These are phyloP conservation scores for Capsicum pubescens DNA, from an alignment of 257 asterid genomes.

Conservation along the genomic window DNA sequence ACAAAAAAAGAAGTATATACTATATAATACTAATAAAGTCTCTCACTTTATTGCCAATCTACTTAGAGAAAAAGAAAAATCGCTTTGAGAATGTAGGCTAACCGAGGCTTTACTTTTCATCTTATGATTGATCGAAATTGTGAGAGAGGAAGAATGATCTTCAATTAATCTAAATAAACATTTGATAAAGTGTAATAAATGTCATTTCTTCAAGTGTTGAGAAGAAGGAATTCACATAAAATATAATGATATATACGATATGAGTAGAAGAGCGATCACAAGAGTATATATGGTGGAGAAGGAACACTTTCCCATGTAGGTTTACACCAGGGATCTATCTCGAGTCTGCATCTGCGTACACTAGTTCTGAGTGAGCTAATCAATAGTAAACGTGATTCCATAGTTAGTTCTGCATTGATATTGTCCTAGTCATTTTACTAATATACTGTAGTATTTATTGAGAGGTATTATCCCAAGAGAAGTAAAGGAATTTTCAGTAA, in stretches of 20 bases:
- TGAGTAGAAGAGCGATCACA: not conserved
- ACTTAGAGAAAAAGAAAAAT: no score
- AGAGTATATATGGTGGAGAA: not conserved
- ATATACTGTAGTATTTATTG: not conserved
- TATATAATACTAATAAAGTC: no score
- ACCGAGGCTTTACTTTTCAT: not conserved
- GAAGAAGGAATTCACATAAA: constrained; percentile 23
- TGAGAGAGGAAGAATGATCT: not conserved
- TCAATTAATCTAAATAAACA: not conserved
- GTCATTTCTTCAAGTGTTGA: not conserved
- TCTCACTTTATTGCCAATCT: no score
- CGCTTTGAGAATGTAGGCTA: not conserved
- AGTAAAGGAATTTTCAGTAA: not conserved
- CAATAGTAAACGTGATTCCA: constrained; percentile 3
- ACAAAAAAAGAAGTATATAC: no score
- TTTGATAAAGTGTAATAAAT: not conserved
- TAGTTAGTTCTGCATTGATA: not conserved
- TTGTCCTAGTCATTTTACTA: not conserved
- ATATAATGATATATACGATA: not conserved
- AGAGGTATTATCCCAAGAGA: not conserved
- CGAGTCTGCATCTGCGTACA: not conserved
- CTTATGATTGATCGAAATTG: not conserved
- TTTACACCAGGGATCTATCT: not conserved
- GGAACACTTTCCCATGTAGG: constrained; percentile 5
- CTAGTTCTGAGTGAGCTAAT: constrained; percentile 12